Percentiles rank a stretch among this genome's conserved stretches.
Evolutionary conservation across 208 protist species (phyloP).

Genomic region (Wallacemonas rigidus): DNA sequence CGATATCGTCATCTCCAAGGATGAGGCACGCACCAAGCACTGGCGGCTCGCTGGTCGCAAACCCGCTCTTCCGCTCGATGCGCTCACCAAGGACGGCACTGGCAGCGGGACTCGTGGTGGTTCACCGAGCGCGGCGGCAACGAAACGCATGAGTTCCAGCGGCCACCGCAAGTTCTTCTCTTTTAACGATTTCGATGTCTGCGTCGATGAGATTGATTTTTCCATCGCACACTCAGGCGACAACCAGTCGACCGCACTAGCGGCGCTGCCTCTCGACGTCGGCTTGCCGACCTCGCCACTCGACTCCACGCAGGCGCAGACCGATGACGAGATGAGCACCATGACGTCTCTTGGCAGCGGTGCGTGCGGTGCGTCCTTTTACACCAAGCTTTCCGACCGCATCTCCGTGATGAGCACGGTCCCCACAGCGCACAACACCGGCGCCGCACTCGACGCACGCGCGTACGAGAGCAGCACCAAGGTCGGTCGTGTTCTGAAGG

Average conservation of each 20-base stretch:
- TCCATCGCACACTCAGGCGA: slow-evolving; percentile 19
- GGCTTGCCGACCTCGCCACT: neutral
- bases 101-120: neutral
- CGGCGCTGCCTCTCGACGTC: neutral
- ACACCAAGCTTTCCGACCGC: neutral
- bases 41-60: slow-evolving; percentile 70
- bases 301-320: neutral
- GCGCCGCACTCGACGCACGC: slow-evolving; percentile 18
- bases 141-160: slow-evolving; percentile 16
- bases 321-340: slow-evolving; percentile 4
- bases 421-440: slow-evolving; percentile 34
- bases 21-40: slow-evolving; percentile 69
- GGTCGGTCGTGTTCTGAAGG: slow-evolving; percentile 27
- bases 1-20: slow-evolving; percentile 80
- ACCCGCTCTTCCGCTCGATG: slow-evolving; percentile 22
- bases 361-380: slow-evolving; percentile 2
- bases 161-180: slow-evolving; percentile 43
- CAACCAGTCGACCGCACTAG: neutral
- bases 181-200: slow-evolving; percentile 87
- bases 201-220: slow-evolving; percentile 82
- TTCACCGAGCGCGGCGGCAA: slow-evolving; percentile 1
- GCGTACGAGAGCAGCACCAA: slow-evolving; percentile 12
- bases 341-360: slow-evolving; percentile 12
- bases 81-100: neutral
- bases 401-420: slow-evolving; percentile 35